Conservation (phyloP, 768 basidiomycete species). For the Floccularia luteovirens region DNA sequence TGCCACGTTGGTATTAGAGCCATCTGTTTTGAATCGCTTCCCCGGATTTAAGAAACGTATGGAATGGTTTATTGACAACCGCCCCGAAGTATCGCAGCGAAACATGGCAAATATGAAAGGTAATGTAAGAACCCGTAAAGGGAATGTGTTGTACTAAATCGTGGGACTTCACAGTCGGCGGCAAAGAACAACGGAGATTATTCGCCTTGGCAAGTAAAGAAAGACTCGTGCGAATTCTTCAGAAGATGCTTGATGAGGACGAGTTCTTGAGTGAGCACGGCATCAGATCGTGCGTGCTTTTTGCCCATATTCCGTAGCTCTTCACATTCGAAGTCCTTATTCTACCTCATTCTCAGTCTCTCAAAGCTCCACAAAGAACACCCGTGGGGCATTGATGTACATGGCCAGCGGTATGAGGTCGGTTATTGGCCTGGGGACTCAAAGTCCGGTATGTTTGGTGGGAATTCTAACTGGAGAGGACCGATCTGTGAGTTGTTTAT, state of each 20-base stretch:
- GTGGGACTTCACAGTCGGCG: conserved; percentile 27
- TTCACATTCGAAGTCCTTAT: background rate
- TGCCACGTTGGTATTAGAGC: conserved; percentile 91
- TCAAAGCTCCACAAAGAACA: conserved; percentile 87
- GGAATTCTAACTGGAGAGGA: conserved; percentile 98
- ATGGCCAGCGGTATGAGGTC: conserved; percentile 88
- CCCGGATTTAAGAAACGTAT: conserved; percentile 98
- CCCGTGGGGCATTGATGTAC: conserved; percentile 93
- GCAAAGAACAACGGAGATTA: conserved; percentile 80
- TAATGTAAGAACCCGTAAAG: conserved; percentile 16
- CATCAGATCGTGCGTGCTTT: conserved; percentile 76
- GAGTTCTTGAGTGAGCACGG: conserved; percentile 97
- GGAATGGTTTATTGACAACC: conserved; percentile 97
- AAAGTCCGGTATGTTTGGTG: conserved; percentile 94
- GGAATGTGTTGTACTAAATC: conserved; percentile 1
- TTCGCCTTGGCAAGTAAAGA: conserved; percentile 92
- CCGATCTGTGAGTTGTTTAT: conserved; percentile 55
- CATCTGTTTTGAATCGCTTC: conserved; percentile 80
- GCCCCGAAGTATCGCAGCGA: conserved; percentile 78
- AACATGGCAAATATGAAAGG: conserved; percentile 98
- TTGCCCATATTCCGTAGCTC: background rate
- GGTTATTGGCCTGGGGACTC: conserved; percentile 99
- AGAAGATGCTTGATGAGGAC: conserved; percentile 96
- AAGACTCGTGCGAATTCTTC: conserved; percentile 75
- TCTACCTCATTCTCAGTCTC: conserved; percentile 37